Evolutionary conservation across 2,329 filamentous ascomycete genomes (phyloP), one percentile per base, ranked within the genome.

Genomic region (Pseudofabraea citricarpa): DNA sequence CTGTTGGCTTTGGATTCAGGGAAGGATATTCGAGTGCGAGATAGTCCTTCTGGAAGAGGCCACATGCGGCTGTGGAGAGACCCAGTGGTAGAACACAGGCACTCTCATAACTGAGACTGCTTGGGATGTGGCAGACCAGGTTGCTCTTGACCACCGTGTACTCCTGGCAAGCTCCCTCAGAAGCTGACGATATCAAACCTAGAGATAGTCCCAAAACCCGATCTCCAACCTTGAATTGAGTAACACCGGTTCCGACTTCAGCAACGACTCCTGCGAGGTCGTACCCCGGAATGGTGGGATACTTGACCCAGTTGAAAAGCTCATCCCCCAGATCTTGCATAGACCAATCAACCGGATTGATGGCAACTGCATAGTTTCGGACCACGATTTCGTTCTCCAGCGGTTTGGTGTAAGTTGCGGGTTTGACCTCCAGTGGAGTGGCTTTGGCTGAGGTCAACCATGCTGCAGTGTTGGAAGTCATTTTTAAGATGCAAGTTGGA

Each of bases 201-300:
- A 54, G 33, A 16, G 54, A 47, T 7, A 55, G 46, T 6, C 52
- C 60, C 45, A 70, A 56, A 43, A 80, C 73, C 33, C 67, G 66
- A 61, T 79, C 73, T 46, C 77, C 76, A 37, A 65, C 61, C 57
- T 69, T 65, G 64, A 73, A 74, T 29, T 64, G 64, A 65, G 19
- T 77, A 72, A 33, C 69, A 19, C 43, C 36, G 48, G 68, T 56
- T 26, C 76, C 76, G 19, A 77, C 68, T 23, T 70, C 68, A 31
- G 75, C 50, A 36, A 80, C 66, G 47, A 70, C 71, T 36, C 76
- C 76, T 3, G 76, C 73, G 26, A 75, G 74, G 48, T 80, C 76
- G 6, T 74, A 76, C n/a, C 64, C 68, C 3, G 74, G 64, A 7
- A 79, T 51, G 6, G 49, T 48, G 6, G 63, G 64, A n/a, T n/a